Conservation (phyloP, 2,329 filamentous ascomycete species). For the Helminthosporium solani region DNA sequence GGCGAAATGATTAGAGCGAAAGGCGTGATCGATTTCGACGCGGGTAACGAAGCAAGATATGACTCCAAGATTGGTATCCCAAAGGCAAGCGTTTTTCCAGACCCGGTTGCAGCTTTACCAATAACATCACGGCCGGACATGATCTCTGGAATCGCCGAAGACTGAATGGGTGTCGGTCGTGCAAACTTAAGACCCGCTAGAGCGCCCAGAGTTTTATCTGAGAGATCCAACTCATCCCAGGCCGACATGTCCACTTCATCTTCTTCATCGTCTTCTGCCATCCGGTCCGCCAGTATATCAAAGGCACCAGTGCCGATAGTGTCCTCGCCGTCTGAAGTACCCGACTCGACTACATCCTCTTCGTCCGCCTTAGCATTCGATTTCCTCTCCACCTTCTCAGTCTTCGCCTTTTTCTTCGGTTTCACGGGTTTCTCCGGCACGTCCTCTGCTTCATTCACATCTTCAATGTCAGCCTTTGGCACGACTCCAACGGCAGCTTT, state of each 20-base stretch:
- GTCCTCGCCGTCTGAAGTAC: constrained; percentile 27
- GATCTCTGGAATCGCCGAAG: constrained; percentile 76
- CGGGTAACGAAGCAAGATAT: constrained; percentile 59
- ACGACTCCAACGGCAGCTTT: constrained; percentile 45
- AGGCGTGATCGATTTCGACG: constrained; percentile 43
- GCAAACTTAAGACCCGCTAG: constrained; percentile 78
- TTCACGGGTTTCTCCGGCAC: constrained; percentile 12
- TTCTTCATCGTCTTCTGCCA: constrained; percentile 53
- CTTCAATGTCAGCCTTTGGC: constrained; percentile 3
- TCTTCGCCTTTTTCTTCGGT: constrained; percentile 28
- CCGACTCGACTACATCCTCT: constrained; percentile 23
- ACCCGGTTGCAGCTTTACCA: constrained; percentile 93
- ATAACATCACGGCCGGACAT: constrained; percentile 84
- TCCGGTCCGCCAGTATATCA: constrained; percentile 54
- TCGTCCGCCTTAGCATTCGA: constrained; percentile 9
- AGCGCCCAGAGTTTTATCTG: constrained; percentile 68
- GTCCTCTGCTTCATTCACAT: constrained; percentile 3
- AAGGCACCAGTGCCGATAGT: constrained; percentile 49
- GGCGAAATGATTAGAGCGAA: constrained; percentile 80
- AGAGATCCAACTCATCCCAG: constrained; percentile 76
- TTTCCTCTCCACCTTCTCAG: constrained; percentile 15
- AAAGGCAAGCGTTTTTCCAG: constrained; percentile 94
- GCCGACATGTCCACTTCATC: constrained; percentile 71
- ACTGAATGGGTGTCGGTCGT: constrained; percentile 80
- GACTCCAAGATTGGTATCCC: constrained; percentile 88